Base-by-base conservation (phyloP, 768 basidiomycete species). In the Crepidotus variabilis region DNA sequence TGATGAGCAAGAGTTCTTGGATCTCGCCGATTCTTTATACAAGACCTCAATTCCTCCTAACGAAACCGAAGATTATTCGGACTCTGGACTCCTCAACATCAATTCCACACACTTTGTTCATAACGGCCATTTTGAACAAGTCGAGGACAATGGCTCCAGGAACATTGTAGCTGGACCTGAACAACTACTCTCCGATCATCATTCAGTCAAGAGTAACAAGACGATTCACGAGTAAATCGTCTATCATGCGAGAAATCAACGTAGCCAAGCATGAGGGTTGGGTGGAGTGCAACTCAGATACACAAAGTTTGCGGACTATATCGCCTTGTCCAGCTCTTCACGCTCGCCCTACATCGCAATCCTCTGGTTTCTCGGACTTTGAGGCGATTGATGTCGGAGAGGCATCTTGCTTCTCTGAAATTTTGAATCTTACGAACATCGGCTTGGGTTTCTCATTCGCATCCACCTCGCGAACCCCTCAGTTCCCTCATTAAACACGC, bases 1-100 rank as follows among this genome's bases (percentile, higher is more conserved):
- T 14, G 57, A 58, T 24, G 56, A 53, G 22, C 23, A 59, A 43
- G 48, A 56, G 22, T 58, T 56, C 32, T 23, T 49, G 16, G 58
- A 56, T 48, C 35, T 61, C 46, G 55, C 57, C 13, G 57, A 57
- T 32, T 20, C 0, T 24, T 47, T 48, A 32, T 54, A 51, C 21
- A 22, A 20, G 16, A 14, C 9, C n/a, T 11, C 58, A 23, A 49
- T 23, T 45, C 39, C 39, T 43, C 39, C 28, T 5, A 20, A 43
- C 2, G 14, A 11, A 11, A 43, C 18, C 11, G 14, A 11, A 2
- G 39, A 16, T 43, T 20, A 20, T 14, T 43, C 14, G 18, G 18
- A 20, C 13, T 43, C 18, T 20, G 39, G 18, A 14, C 13, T 43
- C 13, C 14, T 5, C 39, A 11, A 43, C 39, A 3, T 36, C 35